Conservation (phyloP, 331 rosid species). For the Malus hybrid region DNA sequence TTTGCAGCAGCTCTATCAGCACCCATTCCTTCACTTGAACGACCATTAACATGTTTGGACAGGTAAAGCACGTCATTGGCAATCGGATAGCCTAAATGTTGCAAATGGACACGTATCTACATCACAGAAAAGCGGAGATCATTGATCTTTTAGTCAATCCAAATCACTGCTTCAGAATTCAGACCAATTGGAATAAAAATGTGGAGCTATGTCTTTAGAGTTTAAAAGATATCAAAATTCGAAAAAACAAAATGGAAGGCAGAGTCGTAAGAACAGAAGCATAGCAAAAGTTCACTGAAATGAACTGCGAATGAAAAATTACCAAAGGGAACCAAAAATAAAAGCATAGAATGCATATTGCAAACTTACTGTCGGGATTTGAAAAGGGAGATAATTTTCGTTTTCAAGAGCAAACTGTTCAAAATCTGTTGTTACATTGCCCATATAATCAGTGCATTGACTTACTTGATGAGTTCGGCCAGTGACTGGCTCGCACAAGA, state of each 20-base stretch:
- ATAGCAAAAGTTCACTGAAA: neutral
- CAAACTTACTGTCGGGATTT: neutral
- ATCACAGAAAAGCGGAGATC: conserved; percentile 5
- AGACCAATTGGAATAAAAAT: neutral
- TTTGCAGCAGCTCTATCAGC: conserved; percentile 57
- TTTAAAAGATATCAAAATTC: neutral
- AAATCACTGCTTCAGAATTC: neutral
- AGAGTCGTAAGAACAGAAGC: neutral
- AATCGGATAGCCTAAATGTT: conserved; percentile 76
- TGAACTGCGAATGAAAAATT: neutral
- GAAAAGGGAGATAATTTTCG: neutral
- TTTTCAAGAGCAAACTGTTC: neutral
- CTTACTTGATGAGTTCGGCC: conserved; percentile 93
- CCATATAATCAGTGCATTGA: neutral
- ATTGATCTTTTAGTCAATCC: neutral
- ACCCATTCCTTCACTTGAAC: conserved; percentile 41
- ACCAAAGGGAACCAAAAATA: neutral
- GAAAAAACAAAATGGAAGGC: neutral
- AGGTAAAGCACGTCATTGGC: conserved; percentile 84
- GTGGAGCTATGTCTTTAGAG: neutral
- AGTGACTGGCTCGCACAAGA: conserved; percentile 78
- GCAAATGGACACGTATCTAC: conserved; percentile 95
- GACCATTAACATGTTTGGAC: conserved; percentile 38
- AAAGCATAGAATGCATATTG: conserved; percentile 3
- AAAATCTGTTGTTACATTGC: neutral